Base-by-base conservation (phyloP, 345 rosid species). In the Gossypium bickii region DNA sequence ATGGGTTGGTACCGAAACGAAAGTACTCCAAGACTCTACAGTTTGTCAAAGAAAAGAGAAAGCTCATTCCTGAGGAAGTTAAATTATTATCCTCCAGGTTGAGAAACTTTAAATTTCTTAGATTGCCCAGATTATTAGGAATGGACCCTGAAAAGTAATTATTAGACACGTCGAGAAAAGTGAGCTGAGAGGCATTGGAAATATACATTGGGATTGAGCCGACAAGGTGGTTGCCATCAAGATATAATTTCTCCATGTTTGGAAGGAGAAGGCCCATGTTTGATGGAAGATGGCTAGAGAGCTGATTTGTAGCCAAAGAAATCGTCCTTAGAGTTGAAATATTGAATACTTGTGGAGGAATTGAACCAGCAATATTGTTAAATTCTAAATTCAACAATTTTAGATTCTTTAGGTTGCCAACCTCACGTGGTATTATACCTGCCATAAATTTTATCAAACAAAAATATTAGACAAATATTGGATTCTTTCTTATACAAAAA, bases 371-470 rank as follows among this genome's bases (percentile, higher is more conserved):
- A 1, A 59, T 0, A 25, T 5, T 12, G 17, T 59, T 59, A 13
- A 2, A 0, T 5, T 1, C 64, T 1, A 25, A 25, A 24, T 59
- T 0, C 41, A 59, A 59, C 2, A 0, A 1, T 0, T 12, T 0
- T 59, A 59, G 38, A 24, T 25, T 25, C 4, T 29, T 7, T 10
- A 59, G 64, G 15, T 12, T 59, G 64, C 9, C 24, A 12, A 24
- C 25, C 9, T 59, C 38, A 4, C 0, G 12, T 59, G 64, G 38
- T 22, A 59, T 59, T 24, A 17, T 59, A 59, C 63, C 41, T 34
- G 7, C 41, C 1, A 34, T 0, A 34, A 34, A 34, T 4, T 34
- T 34, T 34, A 34, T 34, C 41, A 34, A 45, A 45, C 49, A 45
- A 0, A 45, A 45, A 34, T 45, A 45, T 45, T 45, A 45, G 12